phyloP scores from a whole-genome alignment of 202 grass and related monocot genomes.

The Schoenoplectus triqueter region DNA sequence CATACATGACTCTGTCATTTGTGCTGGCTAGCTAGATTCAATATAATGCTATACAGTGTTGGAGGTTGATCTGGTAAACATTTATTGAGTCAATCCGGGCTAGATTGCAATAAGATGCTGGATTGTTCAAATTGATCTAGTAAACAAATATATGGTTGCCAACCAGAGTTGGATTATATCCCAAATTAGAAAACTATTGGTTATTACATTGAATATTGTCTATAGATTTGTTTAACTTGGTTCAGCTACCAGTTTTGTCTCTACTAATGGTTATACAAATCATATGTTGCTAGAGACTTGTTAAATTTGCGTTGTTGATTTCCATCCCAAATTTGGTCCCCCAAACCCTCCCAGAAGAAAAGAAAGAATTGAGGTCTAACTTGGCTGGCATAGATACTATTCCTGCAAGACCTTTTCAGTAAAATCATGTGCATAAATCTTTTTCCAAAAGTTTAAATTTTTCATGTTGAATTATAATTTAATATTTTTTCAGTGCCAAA shows the following conservation, averaged over 20 bases:
- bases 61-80: constrained; percentile 14
- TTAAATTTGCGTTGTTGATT: constrained; percentile 25
- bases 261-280: constrained; percentile 13
- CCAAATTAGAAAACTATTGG: not conserved
- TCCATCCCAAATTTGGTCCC: not conserved
- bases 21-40: constrained; percentile 27
- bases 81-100: constrained; percentile 24
- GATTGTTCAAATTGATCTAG: not conserved
- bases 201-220: constrained; percentile 23
- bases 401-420: constrained; percentile 12
- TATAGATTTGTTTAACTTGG: not conserved
- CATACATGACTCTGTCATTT: not conserved
- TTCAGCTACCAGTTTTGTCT: constrained; percentile 19
- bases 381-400: constrained; percentile 26
- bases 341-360: not conserved
- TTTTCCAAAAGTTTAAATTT: constrained; percentile 9
- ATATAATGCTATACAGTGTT: not conserved
- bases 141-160: constrained; percentile 30
- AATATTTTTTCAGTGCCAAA: not conserved
- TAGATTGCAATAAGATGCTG: constrained; percentile 22
- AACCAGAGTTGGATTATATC: not conserved
- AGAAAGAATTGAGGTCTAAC: not conserved
- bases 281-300: not conserved
- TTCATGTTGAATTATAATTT: not conserved
- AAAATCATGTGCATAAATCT: constrained; percentile 18